Percentiles rank a stretch among this genome's conserved stretches.
Evolutionary conservation across 768 basidiomycete genomes (phyloP).

Genomic region (Lentinula edodes): DNA sequence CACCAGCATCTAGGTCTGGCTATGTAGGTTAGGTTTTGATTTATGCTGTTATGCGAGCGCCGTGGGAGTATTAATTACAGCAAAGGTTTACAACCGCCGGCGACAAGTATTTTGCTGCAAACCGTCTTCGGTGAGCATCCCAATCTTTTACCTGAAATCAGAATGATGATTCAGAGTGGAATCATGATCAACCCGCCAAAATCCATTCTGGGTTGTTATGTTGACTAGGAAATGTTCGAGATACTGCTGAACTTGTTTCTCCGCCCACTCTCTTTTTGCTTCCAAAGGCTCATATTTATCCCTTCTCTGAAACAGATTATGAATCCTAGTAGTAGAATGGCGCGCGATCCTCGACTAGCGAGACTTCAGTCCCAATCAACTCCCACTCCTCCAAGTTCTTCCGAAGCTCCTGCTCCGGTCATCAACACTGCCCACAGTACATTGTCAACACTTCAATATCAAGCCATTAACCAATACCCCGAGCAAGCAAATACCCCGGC

Average conservation of each 20-base stretch:
- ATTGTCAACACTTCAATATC: background rate
- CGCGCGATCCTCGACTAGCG: constrained; percentile 75
- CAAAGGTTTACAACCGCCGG: too few relatives aligned
- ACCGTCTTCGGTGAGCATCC: constrained; percentile 12
- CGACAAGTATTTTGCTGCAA: background rate
- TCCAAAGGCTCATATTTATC: constrained; percentile 7
- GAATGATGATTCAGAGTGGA: constrained; percentile 92
- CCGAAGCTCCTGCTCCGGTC: constrained; percentile 12
- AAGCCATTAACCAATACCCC: background rate
- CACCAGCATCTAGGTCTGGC: background rate
- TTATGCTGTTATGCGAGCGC: too few relatives aligned
- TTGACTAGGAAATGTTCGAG: constrained; percentile 77
- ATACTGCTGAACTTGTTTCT: constrained; percentile 77
- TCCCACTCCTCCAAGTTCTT: constrained; percentile 23
- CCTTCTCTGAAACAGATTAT: constrained; percentile 29
- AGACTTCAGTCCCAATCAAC: constrained; percentile 38
- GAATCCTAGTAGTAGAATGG: constrained; percentile 63
- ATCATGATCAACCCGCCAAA: constrained; percentile 62
- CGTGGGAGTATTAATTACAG: too few relatives aligned
- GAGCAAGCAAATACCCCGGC: constrained; percentile 10
- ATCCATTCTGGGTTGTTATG: constrained; percentile 55
- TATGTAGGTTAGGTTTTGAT: too few relatives aligned
- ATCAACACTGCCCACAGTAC: background rate
- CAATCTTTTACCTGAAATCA: constrained; percentile 7
- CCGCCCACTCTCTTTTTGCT: background rate